A percentile compares a stretch with the other conserved stretches of the same genome.
These are phyloP conservation scores for Salvia miltiorrhiza DNA, from an alignment of 257 asterid genomes.

Conservation along the genomic window DNA sequence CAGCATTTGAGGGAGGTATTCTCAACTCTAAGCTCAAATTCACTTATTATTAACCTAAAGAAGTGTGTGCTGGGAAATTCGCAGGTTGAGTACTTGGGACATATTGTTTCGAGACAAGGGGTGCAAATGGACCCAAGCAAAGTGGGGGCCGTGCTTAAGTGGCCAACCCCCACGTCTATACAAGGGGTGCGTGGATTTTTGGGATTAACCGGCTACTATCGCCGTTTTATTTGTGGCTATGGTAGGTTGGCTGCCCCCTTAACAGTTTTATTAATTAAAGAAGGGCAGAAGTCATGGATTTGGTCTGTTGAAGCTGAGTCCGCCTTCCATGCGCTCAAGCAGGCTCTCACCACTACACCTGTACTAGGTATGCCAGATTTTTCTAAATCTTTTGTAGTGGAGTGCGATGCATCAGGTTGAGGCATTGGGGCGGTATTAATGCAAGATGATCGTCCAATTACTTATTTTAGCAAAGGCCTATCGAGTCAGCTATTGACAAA, in stretches of 20 bases:
- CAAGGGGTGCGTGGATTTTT: neutral
- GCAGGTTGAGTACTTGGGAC: neutral
- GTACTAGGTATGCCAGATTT: neutral
- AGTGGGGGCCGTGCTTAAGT: neutral
- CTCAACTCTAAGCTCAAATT: too few species aligned
- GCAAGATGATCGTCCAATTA: neutral
- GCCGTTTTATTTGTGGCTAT: neutral
- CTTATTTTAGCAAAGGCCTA: neutral
- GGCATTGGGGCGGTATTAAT: neutral
- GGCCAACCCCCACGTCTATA: neutral
- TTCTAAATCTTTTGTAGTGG: neutral
- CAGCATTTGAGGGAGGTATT: too few species aligned
- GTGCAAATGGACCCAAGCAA: neutral
- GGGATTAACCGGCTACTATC: neutral
- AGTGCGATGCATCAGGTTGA: neutral
- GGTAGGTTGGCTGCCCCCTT: neutral
- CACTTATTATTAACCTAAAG: too few species aligned
- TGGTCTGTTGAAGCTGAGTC: neutral
- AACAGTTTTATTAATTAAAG: neutral
- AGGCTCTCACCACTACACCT: neutral
- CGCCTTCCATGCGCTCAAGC: neutral
- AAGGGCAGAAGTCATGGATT: too few species aligned
- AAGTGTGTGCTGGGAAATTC: too few species aligned
- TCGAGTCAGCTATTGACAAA: neutral
- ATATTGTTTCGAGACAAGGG: neutral